Base-by-base conservation (phyloP, 768 basidiomycete genomes). In the Tricholoma sp. region DNA sequence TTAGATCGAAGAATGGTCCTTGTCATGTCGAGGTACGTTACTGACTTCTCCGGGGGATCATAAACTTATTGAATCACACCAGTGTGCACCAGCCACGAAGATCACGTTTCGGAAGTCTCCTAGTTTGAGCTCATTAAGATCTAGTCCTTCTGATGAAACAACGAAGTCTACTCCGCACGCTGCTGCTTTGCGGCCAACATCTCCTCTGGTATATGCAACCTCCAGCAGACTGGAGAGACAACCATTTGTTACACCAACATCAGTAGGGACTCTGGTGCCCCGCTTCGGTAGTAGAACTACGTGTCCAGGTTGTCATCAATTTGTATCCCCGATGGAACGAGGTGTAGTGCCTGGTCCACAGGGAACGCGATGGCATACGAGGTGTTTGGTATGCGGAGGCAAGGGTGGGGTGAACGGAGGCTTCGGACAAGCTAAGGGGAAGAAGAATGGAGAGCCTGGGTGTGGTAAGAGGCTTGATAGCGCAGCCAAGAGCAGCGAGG, bases 311-410 rank as follows among this genome's bases (percentile, higher is more conserved):
- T 94, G 91, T 68, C 76, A 75, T 53, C 83, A 81, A 63, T 66
- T 81, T 0, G 91, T 93, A 11, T 89, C 88, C 14, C 82, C 82
- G 1, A 92, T 94, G 90, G 91, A 93, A 64, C 77, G 82, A 57
- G 91, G 91, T 8, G 90, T 93, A 29, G 87, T 94, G 37, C 86
- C 89, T 24, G 91, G 91, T 4, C 91, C 91, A 21, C 86, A 89
- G 58, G 88, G 88, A 34, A 85, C 86, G 31, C 80, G 82, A 60
- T 94, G 91, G 91, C 91, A 94, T 68, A 76, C 79, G 6, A 66
- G 78, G 37, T 94, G 91, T 69, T 77, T 94, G 50, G 78, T 91
- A 5, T 94, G 91, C 64, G 91, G 91, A 1, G 91, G 91, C 0
- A 89, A 83, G 16, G 19, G 18, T 19, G 41, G 18, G 12, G n/a